Evolutionary conservation across 2,329 filamentous ascomycete genomes (phyloP).

Genomic region (Arthrobotrys sphaeroides): DNA sequence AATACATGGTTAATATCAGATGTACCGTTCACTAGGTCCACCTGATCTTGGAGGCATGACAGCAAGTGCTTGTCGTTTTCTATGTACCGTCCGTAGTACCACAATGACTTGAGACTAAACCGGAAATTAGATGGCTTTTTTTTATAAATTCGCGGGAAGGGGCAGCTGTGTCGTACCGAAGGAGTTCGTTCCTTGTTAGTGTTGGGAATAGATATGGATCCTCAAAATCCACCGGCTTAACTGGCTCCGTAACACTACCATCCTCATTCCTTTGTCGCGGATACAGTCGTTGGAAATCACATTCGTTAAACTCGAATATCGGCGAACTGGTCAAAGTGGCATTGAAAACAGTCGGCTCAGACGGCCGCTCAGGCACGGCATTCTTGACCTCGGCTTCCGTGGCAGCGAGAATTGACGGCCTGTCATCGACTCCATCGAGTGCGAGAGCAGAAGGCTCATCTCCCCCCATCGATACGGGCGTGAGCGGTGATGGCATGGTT

Average conservation of each 20-base stretch:
- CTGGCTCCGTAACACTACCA: slow-evolving; percentile 29
- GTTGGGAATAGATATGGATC: slow-evolving; percentile 60
- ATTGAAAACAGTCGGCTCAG: slow-evolving; percentile 38
- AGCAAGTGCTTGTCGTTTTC: slow-evolving; percentile 62
- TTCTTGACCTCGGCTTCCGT: slow-evolving; percentile 15
- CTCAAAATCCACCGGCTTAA: slow-evolving; percentile 53
- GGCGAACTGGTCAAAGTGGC: slow-evolving; percentile 27
- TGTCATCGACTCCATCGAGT: background rate
- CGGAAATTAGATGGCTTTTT: background rate
- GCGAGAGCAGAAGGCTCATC: background rate
- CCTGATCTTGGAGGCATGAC: slow-evolving; percentile 63
- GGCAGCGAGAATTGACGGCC: slow-evolving; percentile 16
- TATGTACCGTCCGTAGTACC: slow-evolving; percentile 63
- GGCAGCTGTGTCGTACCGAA: slow-evolving; percentile 55
- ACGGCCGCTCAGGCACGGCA: slow-evolving; percentile 16
- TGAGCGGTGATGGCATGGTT: background rate
- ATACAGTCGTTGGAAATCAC: slow-evolving; percentile 22
- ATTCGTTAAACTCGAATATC: slow-evolving; percentile 30
- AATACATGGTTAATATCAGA: no score
- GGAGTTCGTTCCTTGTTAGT: slow-evolving; percentile 60
- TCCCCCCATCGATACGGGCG: background rate
- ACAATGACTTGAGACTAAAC: slow-evolving; percentile 60
- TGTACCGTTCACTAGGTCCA: slow-evolving; percentile 59
- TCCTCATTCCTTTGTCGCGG: background rate
- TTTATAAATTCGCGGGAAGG: background rate